A percentile compares a stretch with the other conserved stretches of the same genome.
Conservation (phyloP, 306 rosid species). For the Rosa lucieae region DNA sequence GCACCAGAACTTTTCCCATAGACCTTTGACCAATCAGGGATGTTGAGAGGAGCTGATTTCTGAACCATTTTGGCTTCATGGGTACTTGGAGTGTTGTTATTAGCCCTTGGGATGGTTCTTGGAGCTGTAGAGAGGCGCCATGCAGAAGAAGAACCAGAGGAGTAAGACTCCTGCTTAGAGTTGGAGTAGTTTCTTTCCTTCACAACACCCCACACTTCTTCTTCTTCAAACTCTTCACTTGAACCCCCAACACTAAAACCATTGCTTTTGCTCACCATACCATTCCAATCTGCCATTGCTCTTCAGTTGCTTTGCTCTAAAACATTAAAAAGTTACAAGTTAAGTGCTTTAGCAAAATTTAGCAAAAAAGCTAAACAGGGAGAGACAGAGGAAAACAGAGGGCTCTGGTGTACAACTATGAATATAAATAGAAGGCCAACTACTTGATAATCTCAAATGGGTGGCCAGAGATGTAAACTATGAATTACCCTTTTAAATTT, state of each 20-base stretch:
- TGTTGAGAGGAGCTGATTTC: constrained; percentile 64
- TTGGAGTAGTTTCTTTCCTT: constrained; percentile 31
- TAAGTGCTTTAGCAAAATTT: constrained; percentile 1
- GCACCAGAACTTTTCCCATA: constrained; percentile 46
- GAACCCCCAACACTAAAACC: constrained; percentile 35
- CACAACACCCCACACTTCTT: constrained; percentile 48
- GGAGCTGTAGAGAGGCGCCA: constrained; percentile 41
- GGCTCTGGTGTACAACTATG: background rate
- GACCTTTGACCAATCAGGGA: constrained; percentile 91
- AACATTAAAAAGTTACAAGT: constrained; percentile 14
- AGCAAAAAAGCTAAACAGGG: constrained; percentile 4
- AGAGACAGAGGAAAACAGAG: constrained; percentile 1
- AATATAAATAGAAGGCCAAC: background rate
- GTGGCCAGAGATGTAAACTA: background rate
- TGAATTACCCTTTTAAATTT: background rate
- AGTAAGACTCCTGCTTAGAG: background rate
- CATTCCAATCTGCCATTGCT: constrained; percentile 59
- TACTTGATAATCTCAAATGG: background rate
- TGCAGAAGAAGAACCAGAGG: constrained; percentile 49
- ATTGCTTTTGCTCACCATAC: constrained; percentile 30
- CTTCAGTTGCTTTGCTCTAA: constrained; percentile 21
- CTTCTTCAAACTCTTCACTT: constrained; percentile 62
- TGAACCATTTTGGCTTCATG: constrained; percentile 34
- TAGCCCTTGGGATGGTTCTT: constrained; percentile 55
- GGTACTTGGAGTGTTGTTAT: constrained; percentile 19